phyloP scores from a whole-genome alignment of 495 filamentous ascomycete species.

The Tirmania nivea region DNA sequence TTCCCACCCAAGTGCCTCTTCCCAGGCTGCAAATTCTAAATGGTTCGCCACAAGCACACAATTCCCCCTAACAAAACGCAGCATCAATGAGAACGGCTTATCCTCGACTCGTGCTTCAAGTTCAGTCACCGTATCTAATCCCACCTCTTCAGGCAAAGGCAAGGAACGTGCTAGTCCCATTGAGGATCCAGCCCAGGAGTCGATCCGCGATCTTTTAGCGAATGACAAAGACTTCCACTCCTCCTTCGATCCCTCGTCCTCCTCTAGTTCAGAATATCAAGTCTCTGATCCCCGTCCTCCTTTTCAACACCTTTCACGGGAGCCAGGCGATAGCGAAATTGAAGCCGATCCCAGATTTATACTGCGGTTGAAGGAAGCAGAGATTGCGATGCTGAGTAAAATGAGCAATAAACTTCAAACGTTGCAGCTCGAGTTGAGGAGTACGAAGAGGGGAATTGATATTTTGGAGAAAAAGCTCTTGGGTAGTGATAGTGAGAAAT shows the following conservation, averaged over 20 bases:
- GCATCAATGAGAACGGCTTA: no score
- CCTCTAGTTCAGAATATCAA: conserved; percentile 7
- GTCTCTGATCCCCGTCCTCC: conserved; percentile 1
- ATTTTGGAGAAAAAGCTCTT: conserved; percentile 13
- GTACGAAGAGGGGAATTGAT: conserved; percentile 13
- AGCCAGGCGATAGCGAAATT: not conserved
- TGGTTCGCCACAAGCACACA: no score
- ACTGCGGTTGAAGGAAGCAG: conserved; percentile 8
- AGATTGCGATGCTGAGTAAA: conserved; percentile 12
- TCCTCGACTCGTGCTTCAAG: no score
- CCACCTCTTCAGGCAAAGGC: no score
- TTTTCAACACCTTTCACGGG: conserved; percentile 3
- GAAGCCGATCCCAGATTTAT: conserved; percentile 8
- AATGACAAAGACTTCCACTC: conserved; percentile 15
- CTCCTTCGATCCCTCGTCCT: conserved; percentile 6
- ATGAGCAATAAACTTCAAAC: conserved; percentile 16
- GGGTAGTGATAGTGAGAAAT: conserved; percentile 2
- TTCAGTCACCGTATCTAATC: no score
- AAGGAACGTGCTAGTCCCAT: no score
- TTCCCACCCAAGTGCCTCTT: no score
- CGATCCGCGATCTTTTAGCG: conserved; percentile 10
- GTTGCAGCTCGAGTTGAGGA: conserved; percentile 15
- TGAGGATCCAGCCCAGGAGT: conserved; percentile 9
- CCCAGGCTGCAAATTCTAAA: no score
- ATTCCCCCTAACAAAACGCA: no score